A percentile compares a stretch with the other conserved stretches of the same genome.
Conservation (phyloP, 2,329 filamentous ascomycete species). For the Didymella glomerata region DNA sequence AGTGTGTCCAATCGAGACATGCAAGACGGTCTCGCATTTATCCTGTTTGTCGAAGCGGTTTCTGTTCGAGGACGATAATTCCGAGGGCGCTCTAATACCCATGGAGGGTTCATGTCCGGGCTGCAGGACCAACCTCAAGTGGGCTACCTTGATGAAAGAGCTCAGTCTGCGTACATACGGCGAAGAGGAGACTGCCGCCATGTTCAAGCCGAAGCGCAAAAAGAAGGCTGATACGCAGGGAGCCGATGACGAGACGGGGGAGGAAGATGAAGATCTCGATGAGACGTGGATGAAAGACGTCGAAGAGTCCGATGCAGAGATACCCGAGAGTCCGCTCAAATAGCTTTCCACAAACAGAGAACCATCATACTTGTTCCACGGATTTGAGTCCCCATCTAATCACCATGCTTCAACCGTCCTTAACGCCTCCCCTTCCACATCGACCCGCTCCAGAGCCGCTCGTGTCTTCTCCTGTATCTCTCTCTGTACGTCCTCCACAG, state of each 20-base stretch:
- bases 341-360: background rate
- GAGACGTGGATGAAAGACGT: conserved; percentile 48
- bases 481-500: conserved; percentile 61
- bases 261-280: conserved; percentile 41
- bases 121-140: conserved; percentile 70
- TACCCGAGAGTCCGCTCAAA: conserved; percentile 6
- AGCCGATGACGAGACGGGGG: conserved; percentile 19
- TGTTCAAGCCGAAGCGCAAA: conserved; percentile 67
- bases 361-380: background rate
- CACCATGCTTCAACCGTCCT: conserved; percentile 45
- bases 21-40: conserved; percentile 62
- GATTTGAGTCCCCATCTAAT: background rate
- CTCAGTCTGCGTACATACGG: conserved; percentile 77
- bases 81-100: conserved; percentile 65
- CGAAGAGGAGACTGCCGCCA: conserved; percentile 71
- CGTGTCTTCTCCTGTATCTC: conserved; percentile 39
- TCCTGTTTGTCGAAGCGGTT: conserved; percentile 64
- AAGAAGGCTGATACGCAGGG: conserved; percentile 43
- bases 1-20: conserved; percentile 61
- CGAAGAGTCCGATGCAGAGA: conserved; percentile 38
- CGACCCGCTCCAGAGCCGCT: conserved; percentile 36
- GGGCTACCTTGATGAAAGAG: conserved; percentile 84
- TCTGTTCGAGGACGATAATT: conserved; percentile 52
- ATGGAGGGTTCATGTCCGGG: conserved; percentile 73
- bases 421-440: conserved; percentile 25